Conservation (phyloP, 768 basidiomycete genomes). For the Naematelia aurantialba region DNA sequence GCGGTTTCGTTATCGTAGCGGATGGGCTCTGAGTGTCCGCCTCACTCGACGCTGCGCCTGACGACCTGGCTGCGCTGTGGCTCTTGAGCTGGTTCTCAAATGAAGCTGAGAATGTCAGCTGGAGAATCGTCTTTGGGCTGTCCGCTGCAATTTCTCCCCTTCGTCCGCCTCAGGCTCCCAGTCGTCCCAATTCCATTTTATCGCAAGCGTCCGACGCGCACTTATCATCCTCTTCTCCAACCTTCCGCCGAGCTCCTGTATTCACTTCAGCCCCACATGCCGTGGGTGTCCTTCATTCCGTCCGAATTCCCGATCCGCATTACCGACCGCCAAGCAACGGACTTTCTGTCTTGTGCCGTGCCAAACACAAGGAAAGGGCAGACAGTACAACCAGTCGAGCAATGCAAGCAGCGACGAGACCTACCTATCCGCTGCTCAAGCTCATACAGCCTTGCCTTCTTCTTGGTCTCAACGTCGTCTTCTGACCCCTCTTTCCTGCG, state of each 20-base stretch:
- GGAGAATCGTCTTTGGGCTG: not conserved
- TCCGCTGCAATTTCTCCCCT: not conserved
- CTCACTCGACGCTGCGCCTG: not conserved
- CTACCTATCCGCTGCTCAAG: constrained; percentile 26
- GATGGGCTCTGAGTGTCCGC: not conserved
- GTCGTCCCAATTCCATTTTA: no score
- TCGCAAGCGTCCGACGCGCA: no score
- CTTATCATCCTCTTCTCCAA: no score
- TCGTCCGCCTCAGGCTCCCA: no score
- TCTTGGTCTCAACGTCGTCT: constrained; percentile 10
- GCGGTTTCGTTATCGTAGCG: not conserved
- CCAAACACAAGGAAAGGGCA: no score
- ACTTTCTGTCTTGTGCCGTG: not conserved
- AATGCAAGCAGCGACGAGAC: no score
- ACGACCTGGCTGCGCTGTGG: not conserved
- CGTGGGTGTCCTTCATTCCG: no score
- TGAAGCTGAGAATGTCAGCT: not conserved
- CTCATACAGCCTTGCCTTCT: constrained; percentile 25
- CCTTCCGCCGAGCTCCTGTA: no score
- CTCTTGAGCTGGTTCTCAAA: not conserved
- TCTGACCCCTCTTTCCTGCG: constrained; percentile 17
- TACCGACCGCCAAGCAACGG: no score
- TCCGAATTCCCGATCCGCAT: no score
- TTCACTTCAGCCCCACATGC: no score
- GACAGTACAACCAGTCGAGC: no score